Base-by-base conservation (phyloP, 805 yeast species). In the Jamesozyma hellenica region DNA sequence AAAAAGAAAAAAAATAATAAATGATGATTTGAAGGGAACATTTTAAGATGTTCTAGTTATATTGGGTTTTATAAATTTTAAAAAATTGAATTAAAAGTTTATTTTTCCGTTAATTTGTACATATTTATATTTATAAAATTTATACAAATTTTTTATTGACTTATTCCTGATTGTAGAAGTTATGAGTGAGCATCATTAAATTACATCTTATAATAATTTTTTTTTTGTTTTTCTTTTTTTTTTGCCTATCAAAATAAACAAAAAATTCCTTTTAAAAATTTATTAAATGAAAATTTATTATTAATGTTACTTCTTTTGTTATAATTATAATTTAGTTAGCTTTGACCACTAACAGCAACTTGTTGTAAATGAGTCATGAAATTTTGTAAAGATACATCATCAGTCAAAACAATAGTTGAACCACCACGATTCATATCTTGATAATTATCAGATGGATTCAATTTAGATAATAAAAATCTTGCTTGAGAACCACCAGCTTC, bases 401-500 rank as follows among this genome's bases (percentile, higher is more conserved):
- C 98, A 18, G 98, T 92, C 60, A 90, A 77, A 36, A 92, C 96
- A 50, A 85, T 83, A 12, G 92, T 85, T 34, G 73, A 53, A 32
- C 77, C 75, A 33, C 74, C 74, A 12, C 66, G 67, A 32, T 58
- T 48, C 28, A 63, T 65, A 35, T 66, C 69, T 59, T 80, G 77
- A 58, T 82, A 82, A 30, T 88, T 80, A 47, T 83, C 86, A 35
- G 95, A 82, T 31, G 98, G 98, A 63, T 94, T 92, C 62, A 92
- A 76, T 65, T 87, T 92, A 23, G 96, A 85, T 63, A 86, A 78
- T 63, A 92, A 72, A 72, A 92, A 92, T 66, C 99, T 79, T 2
- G 97, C 96, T 66, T 92, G 99, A 13, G 96, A 88, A 41, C 96
- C 96, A 53, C 98, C 97, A 53, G 90, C 96, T 60, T 90, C 96